A percentile compares a stretch with the other conserved stretches of the same genome.
Conservation (phyloP, 2,329 filamentous ascomycete genomes). For the Penicillium frequentans region DNA sequence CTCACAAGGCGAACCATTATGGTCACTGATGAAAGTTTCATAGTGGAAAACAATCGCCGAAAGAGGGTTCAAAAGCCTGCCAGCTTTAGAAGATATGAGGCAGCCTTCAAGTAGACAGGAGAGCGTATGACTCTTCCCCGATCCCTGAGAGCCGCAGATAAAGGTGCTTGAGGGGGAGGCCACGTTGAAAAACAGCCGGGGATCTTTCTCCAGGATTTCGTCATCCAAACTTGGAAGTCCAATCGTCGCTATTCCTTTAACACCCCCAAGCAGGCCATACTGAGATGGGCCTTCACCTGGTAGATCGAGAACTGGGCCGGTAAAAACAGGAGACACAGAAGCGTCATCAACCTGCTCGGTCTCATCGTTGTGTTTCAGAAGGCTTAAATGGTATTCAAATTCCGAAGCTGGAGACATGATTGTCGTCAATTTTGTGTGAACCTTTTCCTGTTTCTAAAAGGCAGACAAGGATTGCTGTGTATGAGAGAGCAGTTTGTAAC, state of each 20-base stretch:
- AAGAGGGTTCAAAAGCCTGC: slow-evolving; percentile 48
- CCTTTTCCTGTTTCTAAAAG: too few species aligned
- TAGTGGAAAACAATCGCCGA: slow-evolving; percentile 59
- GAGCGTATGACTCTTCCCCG: slow-evolving; percentile 23
- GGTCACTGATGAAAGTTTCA: slow-evolving; percentile 46
- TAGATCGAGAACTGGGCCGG: background rate
- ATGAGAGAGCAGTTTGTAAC: too few species aligned
- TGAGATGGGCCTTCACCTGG: background rate
- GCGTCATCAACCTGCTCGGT: background rate
- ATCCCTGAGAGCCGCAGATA: slow-evolving; percentile 64
- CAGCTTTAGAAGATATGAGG: slow-evolving; percentile 38
- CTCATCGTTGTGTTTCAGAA: background rate
- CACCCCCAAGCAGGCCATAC: background rate
- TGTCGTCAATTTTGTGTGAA: background rate
- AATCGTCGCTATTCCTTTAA: slow-evolving; percentile 48
- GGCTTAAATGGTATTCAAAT: background rate
- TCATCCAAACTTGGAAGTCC: too few species aligned
- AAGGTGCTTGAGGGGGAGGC: slow-evolving; percentile 57
- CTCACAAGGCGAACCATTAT: slow-evolving; percentile 50
- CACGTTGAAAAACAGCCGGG: background rate
- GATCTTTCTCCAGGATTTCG: background rate
- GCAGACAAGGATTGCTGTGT: too few species aligned
- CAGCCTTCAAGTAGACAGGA: slow-evolving; percentile 56
- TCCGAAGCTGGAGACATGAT: background rate
- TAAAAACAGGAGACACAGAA: background rate